Conservation (phyloP, 1,139 yeast genomes). For the Candida sp. region DNA sequence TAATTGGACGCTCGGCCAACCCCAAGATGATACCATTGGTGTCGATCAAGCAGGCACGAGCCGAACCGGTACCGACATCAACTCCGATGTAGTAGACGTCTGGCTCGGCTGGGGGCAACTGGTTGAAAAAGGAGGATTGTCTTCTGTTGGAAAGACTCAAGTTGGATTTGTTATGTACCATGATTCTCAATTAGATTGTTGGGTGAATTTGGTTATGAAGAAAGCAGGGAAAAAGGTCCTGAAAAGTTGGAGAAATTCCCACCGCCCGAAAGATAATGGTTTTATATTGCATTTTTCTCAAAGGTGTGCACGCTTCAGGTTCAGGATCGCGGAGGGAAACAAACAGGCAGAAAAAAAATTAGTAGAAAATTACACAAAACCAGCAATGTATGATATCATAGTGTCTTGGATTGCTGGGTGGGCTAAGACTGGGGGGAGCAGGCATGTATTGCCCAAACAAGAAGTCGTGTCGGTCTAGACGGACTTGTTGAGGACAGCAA, state of each 20-base stretch:
- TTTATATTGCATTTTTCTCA: neutral
- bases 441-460: neutral
- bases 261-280: neutral
- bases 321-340: neutral
- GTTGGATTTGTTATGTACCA: constrained; percentile 22
- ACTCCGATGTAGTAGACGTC: constrained; percentile 83
- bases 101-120: constrained; percentile 47
- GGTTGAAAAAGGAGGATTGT: constrained; percentile 43
- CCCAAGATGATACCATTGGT: constrained; percentile 83
- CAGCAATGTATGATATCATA: constrained; percentile 1
- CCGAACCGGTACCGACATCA: constrained; percentile 98
- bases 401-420: neutral
- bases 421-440: neutral
- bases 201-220: too few species aligned
- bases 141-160: constrained; percentile 42
- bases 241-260: neutral
- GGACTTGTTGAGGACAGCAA: neutral
- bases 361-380: neutral
- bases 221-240: neutral
- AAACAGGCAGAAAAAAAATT: neutral
- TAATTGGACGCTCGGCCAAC: constrained; percentile 77
- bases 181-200: neutral
- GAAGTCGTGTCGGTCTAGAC: neutral
- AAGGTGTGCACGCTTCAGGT: neutral
- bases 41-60: constrained; percentile 92